These are phyloP conservation scores for Cryptococcus jaspeensis DNA, from an alignment of 1,284 basidiomycete species.

Conservation along the genomic window DNA sequence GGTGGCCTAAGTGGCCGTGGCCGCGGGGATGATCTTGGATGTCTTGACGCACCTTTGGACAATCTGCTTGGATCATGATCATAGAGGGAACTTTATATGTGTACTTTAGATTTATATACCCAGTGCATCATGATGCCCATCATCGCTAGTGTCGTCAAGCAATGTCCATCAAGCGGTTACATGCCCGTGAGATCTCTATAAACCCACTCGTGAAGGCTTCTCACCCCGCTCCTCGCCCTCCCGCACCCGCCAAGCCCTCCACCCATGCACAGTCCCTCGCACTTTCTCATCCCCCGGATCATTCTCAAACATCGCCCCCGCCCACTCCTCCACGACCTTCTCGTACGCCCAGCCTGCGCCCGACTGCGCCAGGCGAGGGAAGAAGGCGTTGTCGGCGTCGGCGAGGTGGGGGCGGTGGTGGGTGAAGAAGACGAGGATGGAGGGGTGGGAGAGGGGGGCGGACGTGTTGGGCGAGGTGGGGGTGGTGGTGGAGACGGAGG, in stretches of 20 bases:
- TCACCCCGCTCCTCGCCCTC: slow-evolving; percentile 21
- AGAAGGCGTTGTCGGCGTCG: slow-evolving; percentile 80
- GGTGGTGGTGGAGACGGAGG: slow-evolving; percentile 38
- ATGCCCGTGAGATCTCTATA: too few relatives aligned
- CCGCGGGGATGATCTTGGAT: neutral
- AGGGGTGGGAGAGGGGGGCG: slow-evolving; percentile 50
- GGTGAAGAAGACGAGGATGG: slow-evolving; percentile 83
- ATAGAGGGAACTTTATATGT: too few relatives aligned
- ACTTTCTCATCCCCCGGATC: slow-evolving; percentile 69
- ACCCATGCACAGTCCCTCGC: slow-evolving; percentile 63
- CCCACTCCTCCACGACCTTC: slow-evolving; percentile 67
- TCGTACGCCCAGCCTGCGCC: slow-evolving; percentile 64
- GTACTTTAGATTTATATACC: too few relatives aligned
- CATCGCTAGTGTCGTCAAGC: too few relatives aligned
- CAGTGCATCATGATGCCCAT: too few relatives aligned
- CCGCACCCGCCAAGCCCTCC: slow-evolving; percentile 38
- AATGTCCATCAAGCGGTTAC: too few relatives aligned
- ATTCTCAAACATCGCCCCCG: slow-evolving; percentile 80
- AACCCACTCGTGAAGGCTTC: neutral
- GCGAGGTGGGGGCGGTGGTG: slow-evolving; percentile 87
- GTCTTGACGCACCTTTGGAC: too few relatives aligned
- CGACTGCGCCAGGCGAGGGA: slow-evolving; percentile 51
- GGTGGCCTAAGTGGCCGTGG: neutral
- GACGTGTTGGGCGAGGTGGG: slow-evolving; percentile 15
- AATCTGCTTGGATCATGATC: too few relatives aligned